These are phyloP conservation scores for Podaxis pistillaris DNA, from an alignment of 768 basidiomycete genomes.

Conservation along the genomic window DNA sequence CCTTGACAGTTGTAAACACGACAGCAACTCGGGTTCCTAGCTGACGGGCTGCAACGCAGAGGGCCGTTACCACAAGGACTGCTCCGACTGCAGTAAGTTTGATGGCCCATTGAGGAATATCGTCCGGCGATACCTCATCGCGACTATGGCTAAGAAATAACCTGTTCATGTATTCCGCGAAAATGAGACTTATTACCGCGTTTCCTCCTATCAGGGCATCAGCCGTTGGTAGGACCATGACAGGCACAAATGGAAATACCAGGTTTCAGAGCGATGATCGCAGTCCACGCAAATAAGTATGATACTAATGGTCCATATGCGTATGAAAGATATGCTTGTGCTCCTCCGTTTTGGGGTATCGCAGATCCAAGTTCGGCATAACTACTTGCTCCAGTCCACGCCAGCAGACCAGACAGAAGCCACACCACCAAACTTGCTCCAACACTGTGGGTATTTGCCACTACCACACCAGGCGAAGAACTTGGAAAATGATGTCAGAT, in stretches of 20 bases:
- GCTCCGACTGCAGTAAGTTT: slow-evolving; percentile 81
- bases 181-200: slow-evolving; percentile 87
- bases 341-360: slow-evolving; percentile 74
- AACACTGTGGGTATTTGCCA: slow-evolving; percentile 85
- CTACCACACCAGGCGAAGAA: slow-evolving; percentile 90
- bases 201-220: slow-evolving; percentile 49
- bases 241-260: slow-evolving; percentile 36
- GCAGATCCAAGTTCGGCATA: slow-evolving; percentile 90
- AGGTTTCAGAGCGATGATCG: slow-evolving; percentile 85
- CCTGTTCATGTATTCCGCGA: slow-evolving; percentile 90
- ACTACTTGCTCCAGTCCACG: slow-evolving; percentile 95
- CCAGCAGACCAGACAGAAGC: slow-evolving; percentile 78
- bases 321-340: slow-evolving; percentile 84
- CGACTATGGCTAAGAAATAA: slow-evolving; percentile 78
- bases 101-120: slow-evolving; percentile 88
- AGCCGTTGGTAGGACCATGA: background rate
- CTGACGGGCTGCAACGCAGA: slow-evolving; percentile 77
- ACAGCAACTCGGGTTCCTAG: slow-evolving; percentile 81
- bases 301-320: slow-evolving; percentile 85
- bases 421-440: slow-evolving; percentile 89
- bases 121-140: slow-evolving; percentile 68
- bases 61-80: slow-evolving; percentile 65
- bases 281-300: slow-evolving; percentile 94
- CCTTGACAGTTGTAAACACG: slow-evolving; percentile 88
- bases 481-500: slow-evolving; percentile 32